Evolutionary conservation across 2,329 filamentous ascomycete species (phyloP), one percentile per base, ranked within the genome.

Genomic region (Claviceps citrina): DNA sequence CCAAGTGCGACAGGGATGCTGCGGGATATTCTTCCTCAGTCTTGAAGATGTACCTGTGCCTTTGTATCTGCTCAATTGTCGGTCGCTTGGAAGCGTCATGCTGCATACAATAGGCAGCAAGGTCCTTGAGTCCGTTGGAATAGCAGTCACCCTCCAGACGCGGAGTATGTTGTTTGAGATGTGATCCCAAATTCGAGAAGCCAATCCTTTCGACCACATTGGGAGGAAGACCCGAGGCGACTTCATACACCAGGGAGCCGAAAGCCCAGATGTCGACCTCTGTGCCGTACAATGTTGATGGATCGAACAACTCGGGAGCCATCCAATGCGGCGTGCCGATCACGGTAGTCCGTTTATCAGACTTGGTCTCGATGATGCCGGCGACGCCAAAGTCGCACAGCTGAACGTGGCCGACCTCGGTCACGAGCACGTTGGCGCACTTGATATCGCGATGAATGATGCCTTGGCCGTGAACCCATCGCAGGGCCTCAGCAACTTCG

Each of bases 291-390:
- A 76, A 74, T 8, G 71, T 66, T 4, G 71, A 65, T 28, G 71
- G 66, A 42, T 79, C 73, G 49, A 82, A 78, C 10, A 89, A 67
- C 51, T 91, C 84, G 0, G 81, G 82, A 0, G 84, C 81, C 83
- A 91, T 87, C 81, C 83, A 91, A 57, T 87, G 78, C 3, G 80
- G 79, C 0, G 84, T 91, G 18, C 84, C 84, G 41, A 89, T 81
- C 36, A 89, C 79, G 1, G 84, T 89, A 4, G 79, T 79, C 39
- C 83, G 68, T 60, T 91, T 91, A 50, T 82, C 78, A 40, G 78
- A 70, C 48, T 82, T 79, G 31, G 70, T 79, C 54, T 87, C 81
- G 42, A 87, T 73, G 35, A 84, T 74, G 33, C 81, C 82, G 24
- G 84, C 81, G 36, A 91, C 82, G 47, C 84, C 84, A 56, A 91